Evolutionary conservation across 345 rosid species (phyloP).

Genomic region (Durio zibethinus): DNA sequence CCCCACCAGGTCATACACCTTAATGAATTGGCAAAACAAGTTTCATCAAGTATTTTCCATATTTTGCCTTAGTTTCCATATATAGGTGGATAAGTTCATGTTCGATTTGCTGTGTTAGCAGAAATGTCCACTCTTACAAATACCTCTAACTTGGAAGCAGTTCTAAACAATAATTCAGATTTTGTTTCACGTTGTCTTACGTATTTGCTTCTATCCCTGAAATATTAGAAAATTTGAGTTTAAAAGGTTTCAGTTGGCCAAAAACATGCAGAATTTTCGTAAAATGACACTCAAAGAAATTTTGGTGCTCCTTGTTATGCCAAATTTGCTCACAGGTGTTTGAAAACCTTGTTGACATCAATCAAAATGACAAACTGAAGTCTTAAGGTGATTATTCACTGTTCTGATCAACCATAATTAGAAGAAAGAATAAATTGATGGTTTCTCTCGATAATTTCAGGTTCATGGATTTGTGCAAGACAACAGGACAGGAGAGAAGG

Average conservation of each 20-base stretch:
- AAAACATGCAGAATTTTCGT: not conserved
- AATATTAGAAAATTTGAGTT: not conserved
- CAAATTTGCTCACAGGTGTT: not conserved
- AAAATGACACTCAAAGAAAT: not conserved
- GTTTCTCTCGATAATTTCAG: conserved; percentile 31
- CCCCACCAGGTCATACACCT: conserved; percentile 78
- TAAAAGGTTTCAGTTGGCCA: not conserved
- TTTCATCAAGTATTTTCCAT: not conserved
- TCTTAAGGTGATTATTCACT: not conserved
- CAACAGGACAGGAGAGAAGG: conserved; percentile 92
- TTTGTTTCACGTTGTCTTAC: not conserved
- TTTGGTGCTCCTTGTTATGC: not conserved
- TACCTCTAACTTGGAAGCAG: not conserved
- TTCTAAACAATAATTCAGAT: not conserved
- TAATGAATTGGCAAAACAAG: not conserved
- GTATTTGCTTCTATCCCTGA: not conserved
- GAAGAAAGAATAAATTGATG: not conserved
- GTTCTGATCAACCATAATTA: not conserved
- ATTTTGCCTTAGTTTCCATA: not conserved
- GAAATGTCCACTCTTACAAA: not conserved
- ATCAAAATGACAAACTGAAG: not conserved
- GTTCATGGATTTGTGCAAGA: conserved; percentile 99
- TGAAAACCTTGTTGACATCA: not conserved
- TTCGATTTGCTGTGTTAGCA: not conserved
- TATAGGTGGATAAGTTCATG: not conserved